Conservation (phyloP, 306 rosid genomes). For the Quercus agrifolia region DNA sequence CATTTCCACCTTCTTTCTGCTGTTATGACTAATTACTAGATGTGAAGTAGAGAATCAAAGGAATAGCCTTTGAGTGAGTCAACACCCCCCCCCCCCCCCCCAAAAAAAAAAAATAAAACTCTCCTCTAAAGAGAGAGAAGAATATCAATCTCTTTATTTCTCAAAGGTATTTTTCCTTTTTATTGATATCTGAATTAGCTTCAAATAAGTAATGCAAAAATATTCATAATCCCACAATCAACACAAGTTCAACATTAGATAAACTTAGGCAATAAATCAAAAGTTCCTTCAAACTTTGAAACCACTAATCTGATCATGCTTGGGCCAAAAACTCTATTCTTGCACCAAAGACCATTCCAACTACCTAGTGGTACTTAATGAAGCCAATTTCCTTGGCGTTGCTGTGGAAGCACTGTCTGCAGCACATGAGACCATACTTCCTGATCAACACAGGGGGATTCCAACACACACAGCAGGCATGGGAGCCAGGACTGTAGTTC, state of each 20-base stretch:
- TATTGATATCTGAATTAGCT: no score
- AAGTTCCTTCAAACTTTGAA: slow-evolving; percentile 22
- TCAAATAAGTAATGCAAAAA: slow-evolving; percentile 9
- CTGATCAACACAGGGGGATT: slow-evolving; percentile 88
- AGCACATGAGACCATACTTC: slow-evolving; percentile 94
- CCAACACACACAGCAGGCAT: slow-evolving; percentile 82
- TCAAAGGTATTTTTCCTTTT: no score
- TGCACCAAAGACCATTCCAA: not conserved
- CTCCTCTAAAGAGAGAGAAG: not conserved
- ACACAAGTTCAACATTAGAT: slow-evolving; percentile 21
- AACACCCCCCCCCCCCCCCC: not conserved
- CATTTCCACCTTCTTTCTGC: not conserved
- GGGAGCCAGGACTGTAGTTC: slow-evolving; percentile 89
- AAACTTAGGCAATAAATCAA: slow-evolving; percentile 16
- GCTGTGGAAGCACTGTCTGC: slow-evolving; percentile 99
- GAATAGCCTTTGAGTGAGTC: not conserved
- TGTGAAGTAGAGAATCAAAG: not conserved
- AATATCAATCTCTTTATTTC: not conserved
- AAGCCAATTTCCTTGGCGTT: slow-evolving; percentile 98
- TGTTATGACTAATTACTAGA: not conserved
- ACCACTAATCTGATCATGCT: slow-evolving; percentile 1
- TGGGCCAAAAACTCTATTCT: slow-evolving; percentile 2
- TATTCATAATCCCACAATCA: slow-evolving; percentile 11
- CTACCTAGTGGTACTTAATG: slow-evolving; percentile 76
- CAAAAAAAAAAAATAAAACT: no score